These are phyloP conservation scores for Rhododendron simsii DNA, from an alignment of 148 eudicot genomes.

Conservation along the genomic window DNA sequence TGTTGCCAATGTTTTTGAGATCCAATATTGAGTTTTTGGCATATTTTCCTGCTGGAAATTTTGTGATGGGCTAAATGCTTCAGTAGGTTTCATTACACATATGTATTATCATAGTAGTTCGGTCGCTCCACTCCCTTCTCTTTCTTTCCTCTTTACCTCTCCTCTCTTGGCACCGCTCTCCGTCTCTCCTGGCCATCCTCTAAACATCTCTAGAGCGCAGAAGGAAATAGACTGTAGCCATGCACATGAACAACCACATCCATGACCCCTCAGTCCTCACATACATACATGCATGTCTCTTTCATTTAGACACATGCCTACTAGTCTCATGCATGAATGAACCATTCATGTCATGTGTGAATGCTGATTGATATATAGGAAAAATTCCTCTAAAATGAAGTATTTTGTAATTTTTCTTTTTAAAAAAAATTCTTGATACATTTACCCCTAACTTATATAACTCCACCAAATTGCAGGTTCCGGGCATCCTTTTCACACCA, in stretches of 20 bases:
- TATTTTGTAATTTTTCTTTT: background rate
- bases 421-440: background rate
- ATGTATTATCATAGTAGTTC: background rate
- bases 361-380: background rate
- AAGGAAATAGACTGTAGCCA: background rate
- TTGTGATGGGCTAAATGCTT: background rate
- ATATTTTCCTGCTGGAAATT: background rate
- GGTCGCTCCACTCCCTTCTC: background rate
- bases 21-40: background rate
- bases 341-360: background rate
- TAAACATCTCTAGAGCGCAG: background rate
- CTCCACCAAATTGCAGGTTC: constrained; percentile 49
- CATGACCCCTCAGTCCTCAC: background rate
- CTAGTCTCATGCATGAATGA: background rate
- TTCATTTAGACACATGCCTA: background rate
- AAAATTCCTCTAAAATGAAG: background rate
- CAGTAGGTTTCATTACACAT: background rate
- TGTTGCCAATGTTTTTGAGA: background rate
- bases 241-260: background rate
- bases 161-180: background rate
- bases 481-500: constrained; percentile 77
- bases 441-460: background rate
- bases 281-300: background rate
- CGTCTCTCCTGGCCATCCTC: background rate
- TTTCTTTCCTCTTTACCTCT: background rate